These are phyloP conservation scores for Royoungia palumana DNA, from an alignment of 768 basidiomycete genomes.

Conservation along the genomic window DNA sequence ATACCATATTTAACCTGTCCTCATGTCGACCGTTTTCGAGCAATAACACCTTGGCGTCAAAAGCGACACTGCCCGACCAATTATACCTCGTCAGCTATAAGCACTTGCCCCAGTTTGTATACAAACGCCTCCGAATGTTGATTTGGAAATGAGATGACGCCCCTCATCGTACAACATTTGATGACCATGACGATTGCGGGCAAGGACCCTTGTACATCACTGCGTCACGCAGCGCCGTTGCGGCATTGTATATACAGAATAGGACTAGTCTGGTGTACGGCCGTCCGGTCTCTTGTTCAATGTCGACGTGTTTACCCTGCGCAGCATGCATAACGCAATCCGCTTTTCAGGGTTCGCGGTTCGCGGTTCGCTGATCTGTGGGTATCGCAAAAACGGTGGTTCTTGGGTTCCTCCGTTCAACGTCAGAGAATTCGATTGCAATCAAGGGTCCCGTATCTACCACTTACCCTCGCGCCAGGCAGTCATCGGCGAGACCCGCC, in stretches of 20 bases:
- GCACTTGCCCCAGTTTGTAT: constrained; percentile 6
- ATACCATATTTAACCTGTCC: constrained; percentile 6
- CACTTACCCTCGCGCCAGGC: constrained; percentile 18
- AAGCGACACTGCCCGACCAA: constrained; percentile 1
- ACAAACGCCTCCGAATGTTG: background rate
- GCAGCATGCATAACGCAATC: constrained; percentile 16
- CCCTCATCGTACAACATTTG: too few species aligned
- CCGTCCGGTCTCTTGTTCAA: too few species aligned
- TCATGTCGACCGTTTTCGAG: constrained; percentile 4
- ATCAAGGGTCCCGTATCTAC: constrained; percentile 15
- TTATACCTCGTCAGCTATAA: constrained; percentile 10
- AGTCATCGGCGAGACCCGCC: background rate
- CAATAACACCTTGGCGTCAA: too few species aligned
- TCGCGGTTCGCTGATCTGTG: constrained; percentile 11
- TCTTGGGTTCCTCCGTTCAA: constrained; percentile 1
- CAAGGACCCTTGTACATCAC: background rate
- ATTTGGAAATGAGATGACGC: too few species aligned
- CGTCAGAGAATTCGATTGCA: constrained; percentile 6
- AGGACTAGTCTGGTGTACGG: too few species aligned
- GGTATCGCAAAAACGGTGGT: background rate
- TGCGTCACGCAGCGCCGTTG: constrained; percentile 8
- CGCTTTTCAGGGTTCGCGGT: constrained; percentile 20
- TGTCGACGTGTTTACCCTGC: constrained; percentile 1
- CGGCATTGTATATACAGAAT: too few species aligned
- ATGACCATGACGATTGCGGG: too few species aligned